Evolutionary conservation across 441 rosid genomes (phyloP).

Genomic region (Brassica balearica): DNA sequence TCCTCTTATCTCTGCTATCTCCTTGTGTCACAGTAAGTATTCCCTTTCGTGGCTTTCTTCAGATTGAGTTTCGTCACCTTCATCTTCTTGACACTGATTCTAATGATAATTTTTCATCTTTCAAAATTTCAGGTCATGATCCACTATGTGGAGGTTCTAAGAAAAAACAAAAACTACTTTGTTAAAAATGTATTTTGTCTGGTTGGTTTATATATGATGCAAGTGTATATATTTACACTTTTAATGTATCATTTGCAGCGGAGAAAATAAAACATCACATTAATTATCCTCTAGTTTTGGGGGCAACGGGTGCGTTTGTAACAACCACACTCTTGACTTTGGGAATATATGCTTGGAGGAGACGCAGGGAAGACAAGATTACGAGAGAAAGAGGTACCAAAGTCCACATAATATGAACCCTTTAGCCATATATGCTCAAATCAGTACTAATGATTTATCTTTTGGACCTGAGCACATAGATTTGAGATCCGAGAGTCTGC

Average conservation of each 20-base stretch:
- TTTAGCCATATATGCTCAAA: background rate
- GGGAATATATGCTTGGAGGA: conserved; percentile 17
- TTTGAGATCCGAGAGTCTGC: conserved; percentile 12
- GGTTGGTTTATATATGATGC: background rate
- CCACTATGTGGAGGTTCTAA: conserved; percentile 33
- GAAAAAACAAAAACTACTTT: background rate
- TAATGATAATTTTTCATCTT: conserved; percentile 1
- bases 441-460: background rate
- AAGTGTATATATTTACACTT: conserved; percentile 12
- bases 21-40: conserved; percentile 51
- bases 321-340: conserved; percentile 8
- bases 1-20: conserved; percentile 43
- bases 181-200: background rate
- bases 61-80: background rate
- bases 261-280: conserved; percentile 19
- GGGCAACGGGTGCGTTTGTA: background rate
- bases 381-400: conserved; percentile 33
- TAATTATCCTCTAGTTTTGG: background rate
- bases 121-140: conserved; percentile 25
- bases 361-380: background rate
- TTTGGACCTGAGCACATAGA: conserved; percentile 16
- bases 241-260: conserved; percentile 17
- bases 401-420: background rate
- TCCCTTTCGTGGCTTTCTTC: background rate
- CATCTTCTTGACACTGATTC: background rate